Percentiles rank a stretch among this genome's conserved stretches.
Conservation (phyloP, 306 rosid genomes). For the Quercus rubra region DNA sequence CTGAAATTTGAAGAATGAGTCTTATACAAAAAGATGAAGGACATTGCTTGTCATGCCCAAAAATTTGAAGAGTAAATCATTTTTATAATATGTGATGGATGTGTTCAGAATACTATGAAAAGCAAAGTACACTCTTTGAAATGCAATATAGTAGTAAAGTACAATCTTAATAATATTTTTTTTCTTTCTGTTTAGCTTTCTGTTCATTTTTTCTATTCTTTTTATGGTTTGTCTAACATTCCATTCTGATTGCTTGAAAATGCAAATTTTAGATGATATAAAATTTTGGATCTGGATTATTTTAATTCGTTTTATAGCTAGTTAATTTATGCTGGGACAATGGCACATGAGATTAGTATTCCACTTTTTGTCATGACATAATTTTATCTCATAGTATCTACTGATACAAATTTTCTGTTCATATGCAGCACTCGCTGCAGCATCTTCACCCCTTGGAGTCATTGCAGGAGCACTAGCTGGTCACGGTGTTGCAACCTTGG, state of each 20-base stretch:
- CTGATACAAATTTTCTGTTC: conserved; percentile 10
- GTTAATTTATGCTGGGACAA: not conserved
- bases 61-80: not conserved
- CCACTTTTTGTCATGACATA: not conserved
- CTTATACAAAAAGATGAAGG: not conserved
- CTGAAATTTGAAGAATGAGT: not conserved
- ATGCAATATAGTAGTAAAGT: not conserved
- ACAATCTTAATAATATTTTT: not conserved
- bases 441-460: conserved; percentile 96
- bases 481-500: conserved; percentile 91
- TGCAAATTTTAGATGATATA: not conserved
- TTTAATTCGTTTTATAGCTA: not conserved
- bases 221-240: not conserved
- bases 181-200: not conserved
- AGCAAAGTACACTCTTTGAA: not conserved
- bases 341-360: not conserved
- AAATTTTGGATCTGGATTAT: not conserved
- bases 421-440: conserved; percentile 89
- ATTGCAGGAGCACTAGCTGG: conserved; percentile 94
- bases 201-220: not conserved
- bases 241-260: not conserved
- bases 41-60: not conserved
- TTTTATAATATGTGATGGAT: not conserved
- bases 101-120: not conserved
- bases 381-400: conserved; percentile 1